Base-by-base conservation (phyloP, 352 stramenopile genomes). In the Globisporangium rhizosaccharum region DNA sequence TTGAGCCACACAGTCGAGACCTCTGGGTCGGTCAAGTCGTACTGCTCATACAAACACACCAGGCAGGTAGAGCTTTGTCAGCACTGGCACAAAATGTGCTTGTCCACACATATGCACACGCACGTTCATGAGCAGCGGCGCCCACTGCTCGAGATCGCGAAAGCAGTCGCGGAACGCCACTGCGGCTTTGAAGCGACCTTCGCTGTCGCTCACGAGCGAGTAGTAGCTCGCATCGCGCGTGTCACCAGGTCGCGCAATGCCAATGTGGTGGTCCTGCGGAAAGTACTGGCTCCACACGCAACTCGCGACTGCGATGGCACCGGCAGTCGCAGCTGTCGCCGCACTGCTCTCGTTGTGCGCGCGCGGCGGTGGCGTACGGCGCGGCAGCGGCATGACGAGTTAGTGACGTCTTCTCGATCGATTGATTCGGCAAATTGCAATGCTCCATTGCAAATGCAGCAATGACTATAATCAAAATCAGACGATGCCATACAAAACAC, bases 201-300 rank as follows among this genome's bases (percentile, higher is more conserved):
- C 73, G 2, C 49, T 75, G 55, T 82, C 73, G 65, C 66, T 78
- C 51, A 87, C 79, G 15, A 69, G 54, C 26, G 61, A 71, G 62
- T 80, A 83, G 51, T 82, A 82, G 45, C 71, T 66, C 28, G 60
- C 52, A 2, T 69, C 67, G 41, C 73, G 72, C 51, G 74, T 75
- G 58, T 84, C 76, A 11, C 67, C 73, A 0, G 76, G 72, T 33
- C 64, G 63, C 1, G 62, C 62, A 18, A 72, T 50, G 17, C 76
- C 74, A 39, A 86, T 72, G 61, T 75, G 65, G 55, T 88, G 77
- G 61, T 91, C 79, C 25, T 83, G 65, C 2, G 79, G 77, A 60
- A 89, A 91, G 61, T 89, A 91, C 65, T 87, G 82, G 49, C 66
- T 87, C 82, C 82, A 91, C 39, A 91, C 82, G 59, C 75, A 73